Base-by-base conservation (phyloP, 148 eudicot genomes). In the Oxyria digyna region DNA sequence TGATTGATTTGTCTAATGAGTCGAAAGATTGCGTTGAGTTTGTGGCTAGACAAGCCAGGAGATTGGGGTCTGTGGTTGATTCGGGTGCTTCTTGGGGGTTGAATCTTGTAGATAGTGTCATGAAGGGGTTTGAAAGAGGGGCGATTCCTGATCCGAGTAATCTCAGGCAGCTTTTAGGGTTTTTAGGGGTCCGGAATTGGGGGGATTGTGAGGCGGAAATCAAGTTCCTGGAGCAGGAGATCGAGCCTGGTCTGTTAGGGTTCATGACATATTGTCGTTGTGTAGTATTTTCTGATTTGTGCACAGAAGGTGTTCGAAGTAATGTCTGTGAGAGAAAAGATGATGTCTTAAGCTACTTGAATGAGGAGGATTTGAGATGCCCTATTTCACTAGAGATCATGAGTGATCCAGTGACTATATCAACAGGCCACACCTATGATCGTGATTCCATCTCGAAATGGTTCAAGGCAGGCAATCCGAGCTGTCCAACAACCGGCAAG, bases 301-400 rank as follows among this genome's bases (percentile, higher is more conserved):
- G 81, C 41, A 54, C 14, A 4, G 65, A 37, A 8, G 4, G 23
- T 40, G 42, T 32, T 70, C 67, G 23, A 48, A 4, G 24, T 55
- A 29, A 67, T 27, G 14, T 3, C 31, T 35, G 24, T 33, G 42
- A 37, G 9, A 38, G 4, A 2, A 42, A 26, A 8, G n/a, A 29
- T 23, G 64, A 18, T 20, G 26, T 48, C 17, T 21, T 82, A 52
- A 65, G 69, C 23, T 67, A 64, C 42, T 75, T 87, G 63, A 92
- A 84, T 54, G 66, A 69, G 42, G 98, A 87, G 63, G 96, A 90
- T 72, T 77, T 93, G 52, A 78, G 82, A 69, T 90, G 98, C 74
- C 96, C 98, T 1, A 93, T 93, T 67, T 81, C 96, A 18, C 80
- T 93, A 1, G 98, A 93, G 76, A 71, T 86, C 71, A 93, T 93